These are phyloP conservation scores for Emmonsiellopsis sp. DNA, from an alignment of 2,329 filamentous ascomycete species.

Conservation along the genomic window DNA sequence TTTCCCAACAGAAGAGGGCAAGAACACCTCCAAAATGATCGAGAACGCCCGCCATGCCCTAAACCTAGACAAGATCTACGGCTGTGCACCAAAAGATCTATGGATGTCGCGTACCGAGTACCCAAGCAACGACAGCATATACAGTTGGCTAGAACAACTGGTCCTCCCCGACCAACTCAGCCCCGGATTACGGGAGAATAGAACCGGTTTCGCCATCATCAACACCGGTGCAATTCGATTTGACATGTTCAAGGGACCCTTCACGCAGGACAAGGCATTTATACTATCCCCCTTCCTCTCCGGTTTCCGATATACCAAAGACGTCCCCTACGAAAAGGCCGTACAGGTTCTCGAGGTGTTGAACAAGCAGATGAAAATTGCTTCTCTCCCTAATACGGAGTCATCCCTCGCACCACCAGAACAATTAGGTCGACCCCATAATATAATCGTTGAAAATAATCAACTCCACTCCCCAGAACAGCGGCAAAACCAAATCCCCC, in stretches of 20 bases:
- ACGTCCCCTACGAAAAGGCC: slow-evolving; percentile 72
- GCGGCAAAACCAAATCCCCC: slow-evolving; percentile 18
- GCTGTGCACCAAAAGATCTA: slow-evolving; percentile 71
- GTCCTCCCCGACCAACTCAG: slow-evolving; percentile 61
- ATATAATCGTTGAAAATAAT: slow-evolving; percentile 9
- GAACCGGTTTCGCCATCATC: slow-evolving; percentile 62
- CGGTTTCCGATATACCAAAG: slow-evolving; percentile 63
- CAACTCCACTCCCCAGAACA: slow-evolving; percentile 2
- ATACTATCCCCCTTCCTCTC: slow-evolving; percentile 83
- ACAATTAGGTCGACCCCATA: slow-evolving; percentile 25
- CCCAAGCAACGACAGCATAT: slow-evolving; percentile 65
- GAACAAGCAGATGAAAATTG: slow-evolving; percentile 48
- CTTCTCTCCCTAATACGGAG: slow-evolving; percentile 20
- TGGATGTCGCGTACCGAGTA: slow-evolving; percentile 78
- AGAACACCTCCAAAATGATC: slow-evolving; percentile 63
- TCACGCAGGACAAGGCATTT: slow-evolving; percentile 79
- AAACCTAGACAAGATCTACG: slow-evolving; percentile 62
- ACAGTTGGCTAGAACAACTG: slow-evolving; percentile 66
- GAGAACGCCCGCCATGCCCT: slow-evolving; percentile 59
- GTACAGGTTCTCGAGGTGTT: slow-evolving; percentile 55
- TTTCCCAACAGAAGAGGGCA: slow-evolving; percentile 69
- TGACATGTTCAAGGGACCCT: slow-evolving; percentile 86
- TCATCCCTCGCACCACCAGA: slow-evolving; percentile 37
- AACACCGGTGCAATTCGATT: slow-evolving; percentile 93
- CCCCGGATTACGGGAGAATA: slow-evolving; percentile 47